Evolutionary conservation across 1,284 basidiomycete genomes (phyloP), one percentile per base, ranked within the genome.

Genomic region (Afroboletus lepidellus): DNA sequence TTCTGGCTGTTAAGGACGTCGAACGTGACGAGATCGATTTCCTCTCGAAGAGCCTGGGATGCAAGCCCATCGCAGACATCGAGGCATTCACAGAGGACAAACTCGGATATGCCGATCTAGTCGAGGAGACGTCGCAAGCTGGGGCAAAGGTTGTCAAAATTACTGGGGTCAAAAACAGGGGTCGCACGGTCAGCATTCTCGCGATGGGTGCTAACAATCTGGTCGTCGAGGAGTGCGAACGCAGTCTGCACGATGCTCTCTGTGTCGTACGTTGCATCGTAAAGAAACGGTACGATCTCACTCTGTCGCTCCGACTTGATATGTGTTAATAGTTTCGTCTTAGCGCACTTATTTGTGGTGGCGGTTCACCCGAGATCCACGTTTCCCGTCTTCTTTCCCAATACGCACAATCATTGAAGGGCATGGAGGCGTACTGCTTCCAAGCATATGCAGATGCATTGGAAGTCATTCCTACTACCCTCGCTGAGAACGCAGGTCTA

Each of bases 1-100:
- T 99, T 66, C 80, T 99, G 53, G 95, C 92, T 53, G 87, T 99
- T 65, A 98, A 98, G 75, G 96, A 99, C 67, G 88, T 99, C 45
- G 97, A 99, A 72, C 90, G 97, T 52, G 97, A 99, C 70, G 97
- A 99, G 72, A 98, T 99, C 58, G 92, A 98, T 62, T 99, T 99
- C 75, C 83, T 99, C 57, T 87, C 91, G 37, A 96, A 97, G 75
- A 94, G 94, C 62, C 78, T 98, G 11, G 94, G 92, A 34, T 94
- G 90, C 77, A 98, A 96, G 71, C 97, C 97, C 15, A 84, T 99
- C 51, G 93, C 97, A 16, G 97, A 99, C 67, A 97, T 99, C 60
- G 97, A 99, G 54, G 90, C 88, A 15, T 99, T 99, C 74, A 92
- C 92, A n/a, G 95, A 97, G 72, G 97, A 99, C 75, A 99, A 99